Evolutionary conservation across 345 rosid species (phyloP), one percentile per base, ranked within the genome.

Genomic region (Lumnitzera racemosa): DNA sequence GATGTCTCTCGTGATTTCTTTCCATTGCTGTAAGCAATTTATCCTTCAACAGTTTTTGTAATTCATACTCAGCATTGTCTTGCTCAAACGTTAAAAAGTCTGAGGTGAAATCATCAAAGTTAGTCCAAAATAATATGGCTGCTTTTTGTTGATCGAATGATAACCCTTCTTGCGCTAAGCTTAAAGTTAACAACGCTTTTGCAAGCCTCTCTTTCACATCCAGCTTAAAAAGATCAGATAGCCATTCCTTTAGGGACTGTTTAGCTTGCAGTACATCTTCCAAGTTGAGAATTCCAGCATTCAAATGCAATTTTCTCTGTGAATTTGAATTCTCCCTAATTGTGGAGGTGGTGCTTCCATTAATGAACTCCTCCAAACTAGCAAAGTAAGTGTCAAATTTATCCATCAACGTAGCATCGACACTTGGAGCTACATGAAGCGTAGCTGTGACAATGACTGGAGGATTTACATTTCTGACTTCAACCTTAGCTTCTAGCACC

Each of bases 241-340:
- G 63, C 20, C 31, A 65, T 25, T 65, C 53, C 56, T 65, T 65
- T 12, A 65, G 10, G 14, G n/a, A 50, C 1, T 23, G 27, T 12
- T 46, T 65, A 8, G 58, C 58, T 17, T 58, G 51, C 57, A 41
- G 29, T 9, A 65, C 51, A 8, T 65, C 69, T 15, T 65, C 69
- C 13, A 46, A 0, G 13, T 13, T 52, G 12, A 52, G 62, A 51
- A 51, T 36, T 8, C 15, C 24, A 20, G 15, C 49, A 29, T 23
- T 48, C 47, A 2, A 47, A 24, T 36, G 11, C 43, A 60, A 14
- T 3, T 12, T 24, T 4, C 9, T 12, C 46, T 15, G 6, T 0
- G 62, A 11, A 2, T 11, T 56, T 2, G 15, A 16, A 14, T 15
- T 41, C 14, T 15, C 55, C 36, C 17, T 56, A 15, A 24, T 56